Evolutionary conservation across 306 rosid species (phyloP), one percentile per base, ranked within the genome.

Genomic region (Cicer bijugum): DNA sequence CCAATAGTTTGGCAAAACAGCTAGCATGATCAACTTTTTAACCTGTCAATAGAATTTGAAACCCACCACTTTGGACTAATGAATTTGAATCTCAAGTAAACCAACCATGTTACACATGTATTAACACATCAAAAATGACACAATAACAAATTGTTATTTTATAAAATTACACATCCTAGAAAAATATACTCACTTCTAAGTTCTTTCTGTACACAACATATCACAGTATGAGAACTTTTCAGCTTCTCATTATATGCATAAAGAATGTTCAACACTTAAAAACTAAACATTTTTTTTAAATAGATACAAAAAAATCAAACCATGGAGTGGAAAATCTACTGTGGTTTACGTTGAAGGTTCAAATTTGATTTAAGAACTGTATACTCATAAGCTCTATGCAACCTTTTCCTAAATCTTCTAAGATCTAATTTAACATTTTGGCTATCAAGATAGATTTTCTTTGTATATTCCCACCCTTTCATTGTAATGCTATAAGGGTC

Each of bases 391-490:
- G 97, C 90, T 7, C 84, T 79, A 40, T 44, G 85, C 86, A 95
- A 72, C 59, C 86, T 89, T 70, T 91, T 91, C 37, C 76, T 73
- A 78, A 95, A 91, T 75, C 99, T 88, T 46, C 56, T 63, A 9
- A 95, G 85, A 55, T 88, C 86, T 43, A 91, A 67, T 11, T 47
- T 75, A 78, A 95, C 97, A 70, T 83, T 91, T 71, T 95, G 99
- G 75, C 91, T 82, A 39, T 90, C 96, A 74, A 95, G 99, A 79
- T 95, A 95, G 60, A 91, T 87, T 72, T 86, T 88, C 81, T 95
- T 95, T 1, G 99, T 95, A 84, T 79, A 95, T 48, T 90, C 81
- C 99, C 99, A 95, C 10, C 97, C 97, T 60, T 85, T 90, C 11
- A 71, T 55, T 53, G 56, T 89, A 8, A 95, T 85, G 75, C 97